phyloP scores from a whole-genome alignment of 116 monocot species.

The Posidonia oceanica region DNA sequence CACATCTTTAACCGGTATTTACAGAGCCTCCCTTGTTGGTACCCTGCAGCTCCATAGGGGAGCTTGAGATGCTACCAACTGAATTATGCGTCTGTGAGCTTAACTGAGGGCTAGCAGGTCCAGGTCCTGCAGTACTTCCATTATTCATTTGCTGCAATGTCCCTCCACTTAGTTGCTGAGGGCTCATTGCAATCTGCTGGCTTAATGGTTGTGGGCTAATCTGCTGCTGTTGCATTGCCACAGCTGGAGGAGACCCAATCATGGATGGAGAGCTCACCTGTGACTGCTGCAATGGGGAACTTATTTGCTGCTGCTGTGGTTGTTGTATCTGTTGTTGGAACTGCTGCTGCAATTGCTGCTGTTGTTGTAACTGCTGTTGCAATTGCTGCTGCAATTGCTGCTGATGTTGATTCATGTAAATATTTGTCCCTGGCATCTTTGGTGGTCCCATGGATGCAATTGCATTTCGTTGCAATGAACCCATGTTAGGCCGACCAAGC shows the following conservation, averaged over 20 bases:
- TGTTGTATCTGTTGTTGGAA: conserved; percentile 22
- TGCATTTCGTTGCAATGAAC: conserved; percentile 40
- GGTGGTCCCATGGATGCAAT: conserved; percentile 91
- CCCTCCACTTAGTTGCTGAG: conserved; percentile 66
- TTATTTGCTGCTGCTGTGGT: conserved; percentile 23
- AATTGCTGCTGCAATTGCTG: conserved; percentile 19
- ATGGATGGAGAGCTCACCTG: conserved; percentile 39
- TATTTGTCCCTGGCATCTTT: conserved; percentile 47
- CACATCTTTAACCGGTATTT: background rate
- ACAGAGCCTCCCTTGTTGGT: conserved; percentile 41
- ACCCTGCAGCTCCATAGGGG: conserved; percentile 85
- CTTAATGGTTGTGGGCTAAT: conserved; percentile 47
- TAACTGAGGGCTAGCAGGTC: conserved; percentile 80
- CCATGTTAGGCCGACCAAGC: conserved; percentile 55
- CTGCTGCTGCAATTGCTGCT: conserved; percentile 23
- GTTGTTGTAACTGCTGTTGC: conserved; percentile 21
- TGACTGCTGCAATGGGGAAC: conserved; percentile 22
- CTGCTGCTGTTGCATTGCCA: conserved; percentile 32
- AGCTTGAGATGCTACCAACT: conserved; percentile 76
- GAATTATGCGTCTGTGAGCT: conserved; percentile 90
- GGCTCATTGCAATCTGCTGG: conserved; percentile 69
- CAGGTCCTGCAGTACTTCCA: conserved; percentile 22
- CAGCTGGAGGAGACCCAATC: conserved; percentile 24
- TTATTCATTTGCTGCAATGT: conserved; percentile 70
- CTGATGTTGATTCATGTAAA: conserved; percentile 42